A percentile compares a stretch with the other conserved stretches of the same genome.
These are phyloP conservation scores for Tieghemostelium lacteum DNA, from an alignment of 78 protist genomes.

Conservation along the genomic window DNA sequence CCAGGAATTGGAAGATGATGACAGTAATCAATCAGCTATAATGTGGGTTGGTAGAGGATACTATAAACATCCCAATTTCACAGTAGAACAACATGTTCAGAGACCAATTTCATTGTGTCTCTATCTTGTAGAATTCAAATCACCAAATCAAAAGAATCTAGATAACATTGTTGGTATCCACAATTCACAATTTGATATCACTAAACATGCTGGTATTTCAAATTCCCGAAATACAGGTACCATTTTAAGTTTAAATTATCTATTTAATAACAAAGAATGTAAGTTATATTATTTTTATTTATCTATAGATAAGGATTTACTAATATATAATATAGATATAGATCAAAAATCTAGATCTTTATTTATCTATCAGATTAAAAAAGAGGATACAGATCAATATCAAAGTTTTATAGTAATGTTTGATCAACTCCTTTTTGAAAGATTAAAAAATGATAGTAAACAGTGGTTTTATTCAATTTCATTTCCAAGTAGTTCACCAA, in stretches of 20 bases:
- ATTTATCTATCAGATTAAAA: constrained; percentile 7
- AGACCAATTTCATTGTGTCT: neutral
- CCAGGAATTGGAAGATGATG: constrained; percentile 72
- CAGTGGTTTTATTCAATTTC: neutral
- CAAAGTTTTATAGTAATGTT: constrained; percentile 7
- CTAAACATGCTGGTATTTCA: neutral
- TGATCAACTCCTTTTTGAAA: constrained; percentile 37
- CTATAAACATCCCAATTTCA: neutral
- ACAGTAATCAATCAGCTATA: neutral
- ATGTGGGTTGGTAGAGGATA: constrained; percentile 74
- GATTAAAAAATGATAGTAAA: neutral
- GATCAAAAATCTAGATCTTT: constrained; percentile 26
- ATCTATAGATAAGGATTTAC: neutral
- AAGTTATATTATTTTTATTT: neutral
- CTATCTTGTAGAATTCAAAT: constrained; percentile 3
- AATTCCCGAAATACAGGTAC: neutral
- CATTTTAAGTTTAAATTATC: neutral
- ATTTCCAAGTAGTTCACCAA: neutral
- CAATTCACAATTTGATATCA: constrained; percentile 8
- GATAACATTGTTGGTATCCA: too few species aligned
- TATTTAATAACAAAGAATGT: constrained; percentile 3
- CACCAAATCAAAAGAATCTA: neutral
- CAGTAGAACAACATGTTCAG: neutral
- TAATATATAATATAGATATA: too few species aligned
- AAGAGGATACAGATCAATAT: neutral